A percentile compares a stretch with the other conserved stretches of the same genome.
Evolutionary conservation across 2,329 filamentous ascomycete species (phyloP).

Genomic region (Colletotrichum navitas): DNA sequence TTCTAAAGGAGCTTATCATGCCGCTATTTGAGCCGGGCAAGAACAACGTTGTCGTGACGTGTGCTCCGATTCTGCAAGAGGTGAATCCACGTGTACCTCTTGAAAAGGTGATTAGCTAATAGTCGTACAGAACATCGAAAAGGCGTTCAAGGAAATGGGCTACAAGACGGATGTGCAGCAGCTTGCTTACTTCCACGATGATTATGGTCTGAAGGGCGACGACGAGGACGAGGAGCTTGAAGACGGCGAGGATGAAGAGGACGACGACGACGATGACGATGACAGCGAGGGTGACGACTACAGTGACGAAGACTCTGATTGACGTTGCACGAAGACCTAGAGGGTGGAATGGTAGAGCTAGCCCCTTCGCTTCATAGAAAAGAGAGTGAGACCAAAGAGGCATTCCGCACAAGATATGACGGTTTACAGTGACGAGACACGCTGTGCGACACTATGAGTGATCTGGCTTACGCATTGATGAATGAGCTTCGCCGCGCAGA

Average conservation of each 20-base stretch:
- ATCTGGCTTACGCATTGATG: background rate
- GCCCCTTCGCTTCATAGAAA: background rate
- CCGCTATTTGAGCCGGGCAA: slow-evolving; percentile 84
- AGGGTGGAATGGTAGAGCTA: slow-evolving; percentile 17
- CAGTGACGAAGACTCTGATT: slow-evolving; percentile 51
- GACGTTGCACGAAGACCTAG: slow-evolving; percentile 26
- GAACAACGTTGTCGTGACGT: slow-evolving; percentile 90
- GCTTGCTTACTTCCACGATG: slow-evolving; percentile 86
- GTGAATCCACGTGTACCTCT: slow-evolving; percentile 62
- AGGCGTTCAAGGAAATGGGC: slow-evolving; percentile 79
- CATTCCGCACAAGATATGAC: background rate
- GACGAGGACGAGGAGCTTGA: slow-evolving; percentile 70
- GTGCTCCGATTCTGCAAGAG: slow-evolving; percentile 86
- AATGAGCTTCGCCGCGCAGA: background rate
- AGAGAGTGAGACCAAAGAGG: background rate
- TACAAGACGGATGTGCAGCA: slow-evolving; percentile 83
- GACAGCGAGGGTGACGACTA: slow-evolving; percentile 61
- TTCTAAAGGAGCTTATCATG: slow-evolving; percentile 80
- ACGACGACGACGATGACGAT: slow-evolving; percentile 58
- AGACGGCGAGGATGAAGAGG: slow-evolving; percentile 70
- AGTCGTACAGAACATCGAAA: slow-evolving; percentile 74
- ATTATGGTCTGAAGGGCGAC: slow-evolving; percentile 81
- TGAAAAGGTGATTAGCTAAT: slow-evolving; percentile 4
- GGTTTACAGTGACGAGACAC: background rate
- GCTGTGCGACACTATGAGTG: background rate